Conservation (phyloP, 1,284 basidiomycete genomes). For the Papiliotrema flavescens region DNA sequence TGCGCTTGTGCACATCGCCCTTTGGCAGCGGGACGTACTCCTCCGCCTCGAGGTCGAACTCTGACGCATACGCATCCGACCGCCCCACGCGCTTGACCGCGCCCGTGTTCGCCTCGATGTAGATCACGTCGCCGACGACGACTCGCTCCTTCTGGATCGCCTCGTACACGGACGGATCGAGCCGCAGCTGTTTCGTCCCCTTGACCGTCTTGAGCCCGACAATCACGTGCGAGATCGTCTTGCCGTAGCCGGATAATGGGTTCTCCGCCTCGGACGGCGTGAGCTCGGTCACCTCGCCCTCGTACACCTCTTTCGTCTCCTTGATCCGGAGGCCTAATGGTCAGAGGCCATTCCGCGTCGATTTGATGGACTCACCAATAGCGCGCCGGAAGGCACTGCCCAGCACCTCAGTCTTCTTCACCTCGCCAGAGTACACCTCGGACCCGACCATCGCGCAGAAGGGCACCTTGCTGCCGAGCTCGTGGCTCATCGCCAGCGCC, state of each 20-base stretch:
- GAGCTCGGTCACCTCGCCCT: conserved; percentile 95
- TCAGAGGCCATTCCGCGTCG: not conserved
- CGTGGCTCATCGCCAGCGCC: conserved; percentile 88
- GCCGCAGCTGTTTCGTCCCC: conserved; percentile 93
- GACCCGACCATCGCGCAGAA: conserved; percentile 98
- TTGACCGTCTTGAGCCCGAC: conserved; percentile 96
- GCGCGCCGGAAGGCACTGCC: conserved; percentile 92
- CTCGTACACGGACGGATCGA: conserved; percentile 96
- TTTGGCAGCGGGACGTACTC: conserved; percentile 97
- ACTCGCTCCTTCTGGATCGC: conserved; percentile 97
- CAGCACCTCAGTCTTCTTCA: conserved; percentile 99
- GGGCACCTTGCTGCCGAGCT: conserved; percentile 89
- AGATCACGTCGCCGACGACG: conserved; percentile 93
- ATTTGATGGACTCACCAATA: conserved; percentile 66
- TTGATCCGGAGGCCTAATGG: conserved; percentile 82
- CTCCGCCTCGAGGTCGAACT: conserved; percentile 96
- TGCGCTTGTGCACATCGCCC: conserved; percentile 95
- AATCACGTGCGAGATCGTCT: conserved; percentile 95
- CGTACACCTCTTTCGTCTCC: conserved; percentile 98
- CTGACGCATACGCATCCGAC: conserved; percentile 97
- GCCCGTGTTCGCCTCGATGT: conserved; percentile 90
- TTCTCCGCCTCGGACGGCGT: conserved; percentile 95
- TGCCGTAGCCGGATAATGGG: conserved; percentile 93
- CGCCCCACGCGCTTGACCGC: conserved; percentile 97
- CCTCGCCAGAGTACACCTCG: conserved; percentile 94